Conservation (phyloP, 495 filamentous ascomycete genomes). For the Friedmanniomyces simplex region DNA sequence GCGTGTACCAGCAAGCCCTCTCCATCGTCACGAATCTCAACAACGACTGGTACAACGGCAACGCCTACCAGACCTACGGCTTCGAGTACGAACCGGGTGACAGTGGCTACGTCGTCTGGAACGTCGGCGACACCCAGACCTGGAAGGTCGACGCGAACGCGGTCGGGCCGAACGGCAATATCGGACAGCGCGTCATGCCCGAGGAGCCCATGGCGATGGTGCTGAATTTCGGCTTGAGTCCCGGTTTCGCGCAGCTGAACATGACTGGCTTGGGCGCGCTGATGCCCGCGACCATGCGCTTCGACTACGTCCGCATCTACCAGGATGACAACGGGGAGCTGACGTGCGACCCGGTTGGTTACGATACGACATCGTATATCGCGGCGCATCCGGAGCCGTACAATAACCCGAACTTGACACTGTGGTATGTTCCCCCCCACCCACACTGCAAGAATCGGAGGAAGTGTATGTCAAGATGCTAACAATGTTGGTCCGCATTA, state of each 20-base stretch:
- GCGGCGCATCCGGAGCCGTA: conserved; percentile 51
- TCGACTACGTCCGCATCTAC: conserved; percentile 70
- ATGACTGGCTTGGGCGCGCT: conserved; percentile 22
- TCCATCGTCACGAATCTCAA: conserved; percentile 26
- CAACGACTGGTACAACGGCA: conserved; percentile 29
- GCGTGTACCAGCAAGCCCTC: conserved; percentile 27
- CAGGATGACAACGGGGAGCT: conserved; percentile 44
- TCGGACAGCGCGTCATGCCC: conserved; percentile 24
- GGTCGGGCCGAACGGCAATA: conserved; percentile 28
- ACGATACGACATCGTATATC: conserved; percentile 64
- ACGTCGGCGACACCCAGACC: conserved; percentile 23
- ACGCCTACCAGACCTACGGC: conserved; percentile 28
- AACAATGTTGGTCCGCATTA: conserved; percentile 2
- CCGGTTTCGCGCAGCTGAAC: conserved; percentile 22
- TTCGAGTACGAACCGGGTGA: conserved; percentile 28
- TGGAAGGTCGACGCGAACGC: conserved; percentile 22
- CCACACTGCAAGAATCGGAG: no score
- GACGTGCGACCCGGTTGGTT: conserved; percentile 63
- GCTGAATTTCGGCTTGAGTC: conserved; percentile 27
- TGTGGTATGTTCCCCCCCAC: conserved; percentile 37
- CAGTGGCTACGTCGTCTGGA: conserved; percentile 25
- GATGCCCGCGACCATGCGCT: conserved; percentile 41
- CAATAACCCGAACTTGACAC: conserved; percentile 54
- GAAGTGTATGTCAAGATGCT: background rate
- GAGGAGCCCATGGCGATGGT: conserved; percentile 28